phyloP scores from a whole-genome alignment of 2,329 filamentous ascomycete genomes.

The Zelopaecilomyces penicillatus region DNA sequence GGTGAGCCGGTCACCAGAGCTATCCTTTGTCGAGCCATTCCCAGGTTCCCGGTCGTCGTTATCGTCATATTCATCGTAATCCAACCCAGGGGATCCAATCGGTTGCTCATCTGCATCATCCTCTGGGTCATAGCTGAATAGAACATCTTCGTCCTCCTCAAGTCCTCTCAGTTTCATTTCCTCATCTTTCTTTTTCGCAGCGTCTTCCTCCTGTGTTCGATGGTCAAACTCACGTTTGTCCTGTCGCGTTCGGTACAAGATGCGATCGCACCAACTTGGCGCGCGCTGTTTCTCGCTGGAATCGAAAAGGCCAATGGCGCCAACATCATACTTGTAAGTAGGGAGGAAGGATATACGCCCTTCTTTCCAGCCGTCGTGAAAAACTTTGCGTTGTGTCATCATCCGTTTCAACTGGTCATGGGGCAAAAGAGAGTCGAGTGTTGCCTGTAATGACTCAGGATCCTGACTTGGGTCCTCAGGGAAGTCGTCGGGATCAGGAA shows the following conservation, averaged over 20 bases:
- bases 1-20: conserved; percentile 44
- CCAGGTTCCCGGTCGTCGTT: conserved; percentile 37
- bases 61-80: conserved; percentile 52
- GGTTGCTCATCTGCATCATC: conserved; percentile 49
- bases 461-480: conserved; percentile 62
- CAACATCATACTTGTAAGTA: conserved; percentile 96
- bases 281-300: conserved; percentile 88
- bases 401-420: conserved; percentile 79
- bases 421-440: conserved; percentile 73
- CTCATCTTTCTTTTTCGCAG: conserved; percentile 64
- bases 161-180: conserved; percentile 78
- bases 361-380: conserved; percentile 89
- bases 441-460: conserved; percentile 80
- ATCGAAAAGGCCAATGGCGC: conserved; percentile 87
- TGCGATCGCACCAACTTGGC: conserved; percentile 95
- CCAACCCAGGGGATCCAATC: conserved; percentile 30
- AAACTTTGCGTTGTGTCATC: conserved; percentile 67
- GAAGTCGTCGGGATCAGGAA: conserved; percentile 60
- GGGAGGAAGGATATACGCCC: conserved; percentile 82
- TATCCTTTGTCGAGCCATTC: conserved; percentile 48
- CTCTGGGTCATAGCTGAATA: conserved; percentile 88
- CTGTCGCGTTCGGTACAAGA: conserved; percentile 71
- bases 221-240: conserved; percentile 60
- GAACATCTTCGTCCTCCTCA: conserved; percentile 71
- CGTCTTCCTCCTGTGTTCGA: conserved; percentile 54